phyloP scores from a whole-genome alignment of 257 asterid species.

The Nicotiana obtusifolia region DNA sequence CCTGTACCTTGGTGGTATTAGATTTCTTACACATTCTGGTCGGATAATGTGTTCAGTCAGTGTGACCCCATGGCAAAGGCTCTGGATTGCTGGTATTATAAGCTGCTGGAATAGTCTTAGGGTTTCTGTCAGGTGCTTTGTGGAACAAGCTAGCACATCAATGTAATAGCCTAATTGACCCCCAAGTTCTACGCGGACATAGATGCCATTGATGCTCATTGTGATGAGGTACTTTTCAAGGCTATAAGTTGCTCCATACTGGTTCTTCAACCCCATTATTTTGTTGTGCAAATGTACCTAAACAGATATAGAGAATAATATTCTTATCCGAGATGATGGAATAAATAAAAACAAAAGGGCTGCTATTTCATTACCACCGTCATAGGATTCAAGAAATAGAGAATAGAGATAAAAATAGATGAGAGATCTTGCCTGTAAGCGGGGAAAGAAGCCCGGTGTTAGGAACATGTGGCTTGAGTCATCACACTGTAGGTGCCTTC shows the following conservation, averaged over 20 bases:
- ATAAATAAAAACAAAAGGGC: not conserved
- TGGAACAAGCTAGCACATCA: constrained; percentile 76
- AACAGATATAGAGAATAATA: constrained; percentile 1
- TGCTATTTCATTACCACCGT: not conserved
- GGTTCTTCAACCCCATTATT: constrained; percentile 49
- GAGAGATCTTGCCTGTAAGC: constrained; percentile 55
- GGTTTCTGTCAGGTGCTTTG: constrained; percentile 64
- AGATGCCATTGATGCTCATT: constrained; percentile 59
- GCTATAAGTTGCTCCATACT: constrained; percentile 71
- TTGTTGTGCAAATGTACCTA: constrained; percentile 83
- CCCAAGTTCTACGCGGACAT: constrained; percentile 72
- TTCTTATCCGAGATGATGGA: not conserved
- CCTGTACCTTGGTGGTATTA: constrained; percentile 63
- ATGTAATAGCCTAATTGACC: constrained; percentile 55
- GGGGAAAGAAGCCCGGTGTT: constrained; percentile 74
- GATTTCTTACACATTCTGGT: constrained; percentile 60
- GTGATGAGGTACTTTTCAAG: constrained; percentile 65
- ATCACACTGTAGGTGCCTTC: constrained; percentile 71
- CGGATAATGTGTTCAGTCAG: constrained; percentile 61
- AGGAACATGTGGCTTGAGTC: constrained; percentile 70
- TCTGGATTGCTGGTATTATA: constrained; percentile 60
- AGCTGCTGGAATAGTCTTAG: constrained; percentile 71
- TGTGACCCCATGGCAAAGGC: constrained; percentile 51
- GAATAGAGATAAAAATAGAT: not conserved
- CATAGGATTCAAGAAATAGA: not conserved